Percentiles rank a stretch among this genome's conserved stretches.
phyloP scores from a whole-genome alignment of 306 rosid genomes.

The Potentilla sterilis region DNA sequence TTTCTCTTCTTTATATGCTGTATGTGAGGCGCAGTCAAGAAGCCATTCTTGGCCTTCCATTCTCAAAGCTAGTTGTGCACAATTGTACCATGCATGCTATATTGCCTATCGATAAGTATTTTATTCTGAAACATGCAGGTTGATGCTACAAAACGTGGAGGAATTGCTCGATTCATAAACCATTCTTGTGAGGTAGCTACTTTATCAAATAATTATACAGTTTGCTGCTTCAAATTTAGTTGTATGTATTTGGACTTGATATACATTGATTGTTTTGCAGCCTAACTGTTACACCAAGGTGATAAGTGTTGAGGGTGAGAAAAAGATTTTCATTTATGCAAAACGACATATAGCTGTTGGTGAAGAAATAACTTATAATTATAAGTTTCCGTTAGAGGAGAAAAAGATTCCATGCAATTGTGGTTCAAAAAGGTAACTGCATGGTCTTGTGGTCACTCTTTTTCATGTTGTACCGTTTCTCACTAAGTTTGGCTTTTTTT shows the following conservation, averaged over 20 bases:
- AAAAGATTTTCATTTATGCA: constrained; percentile 88
- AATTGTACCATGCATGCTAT: background rate
- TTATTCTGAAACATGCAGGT: constrained; percentile 56
- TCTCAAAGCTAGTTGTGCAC: background rate
- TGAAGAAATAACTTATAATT: constrained; percentile 92
- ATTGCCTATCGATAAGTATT: constrained; percentile 9
- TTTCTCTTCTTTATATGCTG: background rate
- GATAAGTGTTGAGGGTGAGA: constrained; percentile 86
- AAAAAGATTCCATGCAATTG: constrained; percentile 97
- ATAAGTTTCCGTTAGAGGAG: constrained; percentile 98
- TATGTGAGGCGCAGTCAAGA: background rate
- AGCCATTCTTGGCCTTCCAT: background rate
- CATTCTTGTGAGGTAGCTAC: constrained; percentile 92
- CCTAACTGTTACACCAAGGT: constrained; percentile 99
- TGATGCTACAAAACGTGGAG: constrained; percentile 97
- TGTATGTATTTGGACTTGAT: constrained; percentile 11
- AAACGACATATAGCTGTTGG: constrained; percentile 88
- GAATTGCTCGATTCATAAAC: constrained; percentile 90
- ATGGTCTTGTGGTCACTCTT: constrained; percentile 19
- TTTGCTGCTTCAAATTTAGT: background rate
- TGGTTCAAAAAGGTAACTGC: constrained; percentile 76
- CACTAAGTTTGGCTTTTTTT: background rate
- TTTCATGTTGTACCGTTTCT: background rate
- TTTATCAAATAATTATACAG: constrained; percentile 8
- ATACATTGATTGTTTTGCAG: constrained; percentile 48